A percentile compares a stretch with the other conserved stretches of the same genome.
Evolutionary conservation across 768 basidiomycete genomes (phyloP).

Genomic region (Mycena belliarum): DNA sequence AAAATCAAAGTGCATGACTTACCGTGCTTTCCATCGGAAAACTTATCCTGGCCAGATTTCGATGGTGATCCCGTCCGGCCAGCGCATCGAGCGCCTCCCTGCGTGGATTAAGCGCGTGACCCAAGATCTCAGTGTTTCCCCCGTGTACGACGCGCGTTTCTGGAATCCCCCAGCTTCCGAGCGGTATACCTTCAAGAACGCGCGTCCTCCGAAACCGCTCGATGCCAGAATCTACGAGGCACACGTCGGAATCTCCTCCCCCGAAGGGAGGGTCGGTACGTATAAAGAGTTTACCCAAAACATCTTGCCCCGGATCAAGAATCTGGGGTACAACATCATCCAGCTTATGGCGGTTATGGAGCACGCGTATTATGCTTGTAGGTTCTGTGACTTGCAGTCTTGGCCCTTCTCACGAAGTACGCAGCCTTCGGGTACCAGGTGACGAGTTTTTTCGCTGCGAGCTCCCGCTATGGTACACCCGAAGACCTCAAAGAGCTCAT

Average conservation of each 20-base stretch:
- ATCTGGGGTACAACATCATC: slow-evolving; percentile 93
- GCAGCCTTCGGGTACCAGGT: slow-evolving; percentile 98
- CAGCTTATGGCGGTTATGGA: slow-evolving; percentile 99
- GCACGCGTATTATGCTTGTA: slow-evolving; percentile 96
- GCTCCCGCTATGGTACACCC: slow-evolving; percentile 93
- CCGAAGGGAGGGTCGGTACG: slow-evolving; percentile 84
- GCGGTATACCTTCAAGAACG: slow-evolving; percentile 80
- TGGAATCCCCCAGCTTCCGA: slow-evolving; percentile 88
- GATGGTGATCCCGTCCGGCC: slow-evolving; percentile 77
- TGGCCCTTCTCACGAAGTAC: slow-evolving; percentile 10
- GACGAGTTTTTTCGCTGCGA: slow-evolving; percentile 95
- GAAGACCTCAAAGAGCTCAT: slow-evolving; percentile 95
- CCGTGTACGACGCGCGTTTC: slow-evolving; percentile 94
- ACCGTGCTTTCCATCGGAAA: not conserved
- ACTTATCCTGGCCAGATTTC: slow-evolving; percentile 65
- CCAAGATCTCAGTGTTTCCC: slow-evolving; percentile 87
- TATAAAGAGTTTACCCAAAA: slow-evolving; percentile 94
- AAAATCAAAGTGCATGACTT: slow-evolving; percentile 77
- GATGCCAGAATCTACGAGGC: slow-evolving; percentile 91
- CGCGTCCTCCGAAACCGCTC: slow-evolving; percentile 64
- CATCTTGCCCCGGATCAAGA: slow-evolving; percentile 83
- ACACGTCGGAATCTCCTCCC: slow-evolving; percentile 94
- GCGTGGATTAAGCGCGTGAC: slow-evolving; percentile 96
- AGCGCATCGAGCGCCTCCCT: slow-evolving; percentile 88
- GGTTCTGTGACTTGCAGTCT: slow-evolving; percentile 29